Evolutionary conservation across 169 alveolate species (phyloP).

Genomic region (Ichthyophthirius multifiliis): DNA sequence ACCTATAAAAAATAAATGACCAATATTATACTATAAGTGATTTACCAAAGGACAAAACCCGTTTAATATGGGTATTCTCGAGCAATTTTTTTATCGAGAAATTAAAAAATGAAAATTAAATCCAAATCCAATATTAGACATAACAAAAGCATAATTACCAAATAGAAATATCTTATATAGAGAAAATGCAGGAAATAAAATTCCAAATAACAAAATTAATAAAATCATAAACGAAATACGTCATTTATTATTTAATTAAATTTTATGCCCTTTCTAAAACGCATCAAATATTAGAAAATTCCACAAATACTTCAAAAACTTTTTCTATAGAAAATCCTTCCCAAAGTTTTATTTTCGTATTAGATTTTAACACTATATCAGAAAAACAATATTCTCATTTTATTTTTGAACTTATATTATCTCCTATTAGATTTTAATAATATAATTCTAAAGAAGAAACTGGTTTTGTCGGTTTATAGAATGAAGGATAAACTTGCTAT

Average conservation of each 20-base stretch:
- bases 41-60: background rate
- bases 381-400: background rate
- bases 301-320: background rate
- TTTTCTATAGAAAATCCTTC: background rate
- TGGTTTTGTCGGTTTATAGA: background rate
- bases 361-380: background rate
- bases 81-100: background rate
- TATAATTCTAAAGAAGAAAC: constrained; percentile 4
- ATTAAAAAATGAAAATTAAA: background rate
- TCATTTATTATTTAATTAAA: background rate
- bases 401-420: background rate
- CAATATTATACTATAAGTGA: background rate
- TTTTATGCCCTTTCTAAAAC: background rate
- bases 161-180: background rate
- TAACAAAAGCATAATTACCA: background rate
- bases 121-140: background rate
- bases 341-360: background rate
- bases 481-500: background rate
- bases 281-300: background rate
- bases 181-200: background rate
- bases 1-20: background rate
- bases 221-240: background rate
- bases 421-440: background rate
- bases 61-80: background rate
- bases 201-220: background rate